Evolutionary conservation across 1,139 yeast genomes (phyloP).

Genomic region (Diutina neorugosa): DNA sequence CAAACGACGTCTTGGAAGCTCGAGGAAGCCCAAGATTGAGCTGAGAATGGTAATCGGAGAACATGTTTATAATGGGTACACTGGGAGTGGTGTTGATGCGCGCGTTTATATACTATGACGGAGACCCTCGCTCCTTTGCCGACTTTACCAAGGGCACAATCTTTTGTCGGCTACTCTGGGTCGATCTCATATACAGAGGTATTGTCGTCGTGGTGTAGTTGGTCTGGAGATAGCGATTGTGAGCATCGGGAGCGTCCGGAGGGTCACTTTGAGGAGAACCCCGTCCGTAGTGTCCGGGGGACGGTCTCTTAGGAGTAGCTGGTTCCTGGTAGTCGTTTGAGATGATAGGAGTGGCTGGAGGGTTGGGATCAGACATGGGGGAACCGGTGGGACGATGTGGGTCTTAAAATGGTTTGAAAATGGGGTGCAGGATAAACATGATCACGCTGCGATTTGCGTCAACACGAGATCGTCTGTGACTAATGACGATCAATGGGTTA

Average conservation of each 20-base stretch:
- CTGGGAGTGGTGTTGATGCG: not conserved
- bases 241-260: not conserved
- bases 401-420: not conserved
- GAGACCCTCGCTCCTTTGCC: not conserved
- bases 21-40: not conserved
- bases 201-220: not conserved
- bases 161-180: not conserved
- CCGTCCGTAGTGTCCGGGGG: not conserved
- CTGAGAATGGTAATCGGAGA: not conserved
- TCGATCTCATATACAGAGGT: conserved; percentile 1
- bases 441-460: not conserved
- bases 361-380: not conserved
- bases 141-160: not conserved
- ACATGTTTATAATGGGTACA: not conserved
- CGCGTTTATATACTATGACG: not conserved
- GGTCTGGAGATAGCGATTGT: not conserved
- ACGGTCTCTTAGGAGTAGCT: not conserved
- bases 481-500: too few species aligned
- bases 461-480: not conserved
- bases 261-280: not conserved
- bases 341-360: not conserved
- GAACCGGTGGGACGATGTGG: not conserved
- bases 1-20: not conserved
- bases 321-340: not conserved
- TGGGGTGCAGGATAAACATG: not conserved